Evolutionary conservation across 1,139 yeast genomes (phyloP), one percentile per base, ranked within the genome.

Genomic region (Magnusiomyces clavatus): DNA sequence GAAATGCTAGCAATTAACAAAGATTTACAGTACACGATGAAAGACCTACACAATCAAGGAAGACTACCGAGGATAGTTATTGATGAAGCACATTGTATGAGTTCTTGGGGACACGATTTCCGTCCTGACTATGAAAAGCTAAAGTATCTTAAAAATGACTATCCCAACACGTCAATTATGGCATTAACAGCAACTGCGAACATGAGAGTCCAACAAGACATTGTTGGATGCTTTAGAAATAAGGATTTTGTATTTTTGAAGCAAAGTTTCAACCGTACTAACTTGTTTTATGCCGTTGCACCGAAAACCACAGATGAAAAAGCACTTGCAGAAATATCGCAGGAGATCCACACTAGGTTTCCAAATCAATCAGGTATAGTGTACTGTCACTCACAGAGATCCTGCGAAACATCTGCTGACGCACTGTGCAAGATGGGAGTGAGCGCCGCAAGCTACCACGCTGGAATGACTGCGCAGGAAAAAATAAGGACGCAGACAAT

Each of bases 101-200:
- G 96, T 55, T 86, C 95, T 11, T 94, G 99, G 99, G 99, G 99
- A 16, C 98, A 94, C 68, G 98, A 94, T 69, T 94, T 94, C 66
- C 76, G 99, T 54, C 97, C 97, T 0, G 97, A 92, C 67, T 94
- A 94, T 69, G 87, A 89, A 62, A 85, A 83, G 35, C 74, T 94
- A 66, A 82, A 82, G 41, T 76, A 77, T 57, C 85, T 94, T 67
- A 87, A 89, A 62, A 68, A 72, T 38, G 77, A 80, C 54, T 92
- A 78, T 64, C 95, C 96, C 0, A 77, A 76, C 48, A 80, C 88
- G 6, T 98, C 98, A 1, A 74, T 94, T 58, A 90, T 94, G 89
- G 98, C 98, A 0, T 73, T 94, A 52, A 94, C 99, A 0, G 98
- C 98, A 0, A 94, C 99, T 0, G 99, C 99, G 1, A 92, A 90